phyloP scores from a whole-genome alignment of 1,284 basidiomycete genomes.

The Pseudozyma sp. region DNA sequence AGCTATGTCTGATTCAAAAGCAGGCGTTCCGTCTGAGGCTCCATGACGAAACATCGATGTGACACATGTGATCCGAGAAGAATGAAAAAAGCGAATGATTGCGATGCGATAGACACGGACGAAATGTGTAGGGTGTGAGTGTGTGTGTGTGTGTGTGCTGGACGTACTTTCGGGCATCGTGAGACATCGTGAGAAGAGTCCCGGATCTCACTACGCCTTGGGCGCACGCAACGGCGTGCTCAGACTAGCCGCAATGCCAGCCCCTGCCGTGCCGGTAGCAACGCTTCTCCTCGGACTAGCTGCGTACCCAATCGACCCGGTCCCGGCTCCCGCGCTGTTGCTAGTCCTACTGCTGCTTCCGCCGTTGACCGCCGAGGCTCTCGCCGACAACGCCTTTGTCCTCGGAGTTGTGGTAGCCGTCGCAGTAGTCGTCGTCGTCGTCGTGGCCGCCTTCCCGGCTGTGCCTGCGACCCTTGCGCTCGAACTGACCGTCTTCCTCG shows the following conservation, averaged over 20 bases:
- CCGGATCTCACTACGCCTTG: slow-evolving; percentile 2
- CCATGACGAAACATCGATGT: too few species aligned
- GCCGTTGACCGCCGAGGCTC: slow-evolving; percentile 3
- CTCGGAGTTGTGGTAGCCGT: slow-evolving; percentile 7
- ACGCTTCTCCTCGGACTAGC: slow-evolving; percentile 33
- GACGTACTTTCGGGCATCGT: background rate
- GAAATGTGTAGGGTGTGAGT: background rate
- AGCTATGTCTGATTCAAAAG: too few species aligned
- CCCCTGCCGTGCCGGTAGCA: slow-evolving; percentile 5
- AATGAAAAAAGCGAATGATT: too few species aligned
- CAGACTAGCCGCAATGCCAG: slow-evolving; percentile 3
- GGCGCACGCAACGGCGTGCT: slow-evolving; percentile 26
- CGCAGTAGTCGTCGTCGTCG: background rate
- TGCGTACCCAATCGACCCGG: slow-evolving; percentile 1
- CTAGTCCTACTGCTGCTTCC: background rate
- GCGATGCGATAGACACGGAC: background rate
- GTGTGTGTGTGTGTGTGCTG: too few species aligned
- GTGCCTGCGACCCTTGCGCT: background rate
- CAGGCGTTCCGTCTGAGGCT: too few species aligned
- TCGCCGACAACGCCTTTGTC: slow-evolving; percentile 11
- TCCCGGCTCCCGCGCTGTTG: slow-evolving; percentile 3
- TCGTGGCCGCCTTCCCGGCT: background rate
- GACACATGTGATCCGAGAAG: too few species aligned
- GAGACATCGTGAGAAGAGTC: background rate
- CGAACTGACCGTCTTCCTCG: slow-evolving; percentile 10